Evolutionary conservation across 108 stramenopile species (phyloP).

Genomic region (Nitzschia inconspicua): DNA sequence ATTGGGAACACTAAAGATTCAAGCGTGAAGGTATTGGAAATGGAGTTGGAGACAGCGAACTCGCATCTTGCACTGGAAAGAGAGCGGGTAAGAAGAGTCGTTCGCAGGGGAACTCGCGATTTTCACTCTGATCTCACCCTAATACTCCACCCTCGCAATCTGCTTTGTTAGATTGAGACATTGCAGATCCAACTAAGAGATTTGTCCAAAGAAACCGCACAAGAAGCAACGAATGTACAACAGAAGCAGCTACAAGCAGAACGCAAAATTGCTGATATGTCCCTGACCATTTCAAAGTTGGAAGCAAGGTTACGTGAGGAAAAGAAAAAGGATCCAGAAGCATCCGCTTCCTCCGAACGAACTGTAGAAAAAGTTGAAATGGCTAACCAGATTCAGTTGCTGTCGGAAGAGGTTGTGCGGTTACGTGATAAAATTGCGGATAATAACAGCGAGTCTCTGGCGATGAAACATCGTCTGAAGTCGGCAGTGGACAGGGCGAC

Average conservation of each 20-base stretch:
- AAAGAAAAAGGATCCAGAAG: background rate
- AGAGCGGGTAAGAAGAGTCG: constrained; percentile 34
- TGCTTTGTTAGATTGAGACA: constrained; percentile 27
- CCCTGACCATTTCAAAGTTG: constrained; percentile 41
- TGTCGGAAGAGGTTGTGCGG: constrained; percentile 72
- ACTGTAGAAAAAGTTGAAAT: too few relatives aligned
- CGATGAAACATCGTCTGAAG: constrained; percentile 68
- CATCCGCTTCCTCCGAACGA: constrained; percentile 24
- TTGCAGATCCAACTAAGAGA: constrained; percentile 63
- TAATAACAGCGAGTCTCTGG: constrained; percentile 41
- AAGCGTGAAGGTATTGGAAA: constrained; percentile 42
- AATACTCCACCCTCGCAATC: too few relatives aligned
- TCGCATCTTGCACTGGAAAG: constrained; percentile 58
- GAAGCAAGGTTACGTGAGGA: constrained; percentile 30
- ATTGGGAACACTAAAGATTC: background rate
- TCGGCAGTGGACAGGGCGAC: constrained; percentile 54
- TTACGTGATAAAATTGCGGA: constrained; percentile 59
- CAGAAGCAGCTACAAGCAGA: constrained; percentile 58
- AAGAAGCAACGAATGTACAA: constrained; percentile 53
- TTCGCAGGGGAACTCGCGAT: background rate
- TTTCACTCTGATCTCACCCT: background rate
- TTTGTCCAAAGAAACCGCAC: constrained; percentile 63
- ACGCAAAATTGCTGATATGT: constrained; percentile 65
- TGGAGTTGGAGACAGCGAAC: constrained; percentile 49
- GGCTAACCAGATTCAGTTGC: constrained; percentile 48